A percentile compares a stretch with the other conserved stretches of the same genome.
Evolutionary conservation across 495 filamentous ascomycete genomes (phyloP).

Genomic region (Stereocaulon alpinum): DNA sequence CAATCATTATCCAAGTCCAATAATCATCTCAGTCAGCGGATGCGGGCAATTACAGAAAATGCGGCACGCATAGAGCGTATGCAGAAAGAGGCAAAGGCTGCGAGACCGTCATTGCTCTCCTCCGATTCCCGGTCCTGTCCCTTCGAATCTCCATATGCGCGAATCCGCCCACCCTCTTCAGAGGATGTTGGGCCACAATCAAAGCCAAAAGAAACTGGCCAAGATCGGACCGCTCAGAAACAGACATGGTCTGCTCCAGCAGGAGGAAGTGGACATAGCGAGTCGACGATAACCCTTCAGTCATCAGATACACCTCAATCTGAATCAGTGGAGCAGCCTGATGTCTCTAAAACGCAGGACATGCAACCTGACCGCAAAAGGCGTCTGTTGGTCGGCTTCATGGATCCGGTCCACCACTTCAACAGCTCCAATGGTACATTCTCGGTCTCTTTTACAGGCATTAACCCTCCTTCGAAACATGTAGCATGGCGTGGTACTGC

Average conservation of each 20-base stretch:
- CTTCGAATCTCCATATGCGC: background rate
- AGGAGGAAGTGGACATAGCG: background rate
- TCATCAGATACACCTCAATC: no score
- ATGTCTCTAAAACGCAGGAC: background rate
- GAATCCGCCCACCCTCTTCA: background rate
- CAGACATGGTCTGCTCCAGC: background rate
- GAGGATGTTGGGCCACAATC: background rate
- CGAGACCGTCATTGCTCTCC: background rate
- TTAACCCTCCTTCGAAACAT: conserved; percentile 5
- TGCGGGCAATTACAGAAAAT: background rate
- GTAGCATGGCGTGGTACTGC: background rate
- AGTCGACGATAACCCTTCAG: background rate
- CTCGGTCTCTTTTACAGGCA: conserved; percentile 20
- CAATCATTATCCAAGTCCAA: background rate
- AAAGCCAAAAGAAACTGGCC: no score
- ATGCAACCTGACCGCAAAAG: background rate
- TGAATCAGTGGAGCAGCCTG: background rate
- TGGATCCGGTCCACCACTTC: conserved; percentile 37
- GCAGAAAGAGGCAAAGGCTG: background rate
- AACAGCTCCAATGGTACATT: conserved; percentile 38
- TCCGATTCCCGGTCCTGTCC: background rate
- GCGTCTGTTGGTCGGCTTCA: conserved; percentile 21
- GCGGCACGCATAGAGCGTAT: conserved; percentile 11
- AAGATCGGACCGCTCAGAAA: no score
- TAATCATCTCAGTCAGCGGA: background rate